Conservation (phyloP, 257 asterid species). For the Solanum tarijense region DNA sequence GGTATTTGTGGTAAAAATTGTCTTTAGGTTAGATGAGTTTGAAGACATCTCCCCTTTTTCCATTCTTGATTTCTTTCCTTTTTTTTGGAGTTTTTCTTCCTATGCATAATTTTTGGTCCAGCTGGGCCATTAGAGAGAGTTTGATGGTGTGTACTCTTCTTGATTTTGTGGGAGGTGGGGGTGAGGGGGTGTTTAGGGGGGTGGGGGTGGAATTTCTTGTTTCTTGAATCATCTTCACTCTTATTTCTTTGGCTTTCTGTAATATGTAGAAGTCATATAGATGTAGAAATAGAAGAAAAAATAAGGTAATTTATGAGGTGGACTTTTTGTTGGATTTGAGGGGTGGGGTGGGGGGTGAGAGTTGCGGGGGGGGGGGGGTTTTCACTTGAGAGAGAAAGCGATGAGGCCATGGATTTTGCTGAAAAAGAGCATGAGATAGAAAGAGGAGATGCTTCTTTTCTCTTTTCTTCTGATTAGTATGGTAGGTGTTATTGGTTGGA, state of each 20-base stretch:
- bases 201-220: conserved; percentile 6
- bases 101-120: conserved; percentile 34
- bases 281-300: conserved; percentile 16
- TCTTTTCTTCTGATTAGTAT: conserved; percentile 12
- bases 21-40: conserved; percentile 33
- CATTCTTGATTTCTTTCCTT: background rate
- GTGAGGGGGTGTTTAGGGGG: background rate
- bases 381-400: conserved; percentile 9
- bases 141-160: conserved; percentile 21
- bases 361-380: background rate
- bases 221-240: conserved; percentile 14
- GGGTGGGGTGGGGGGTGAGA: fast-evolving
- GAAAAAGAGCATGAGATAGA: conserved; percentile 22
- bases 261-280: background rate
- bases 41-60: conserved; percentile 22
- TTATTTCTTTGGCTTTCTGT: background rate
- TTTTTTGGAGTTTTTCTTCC: conserved; percentile 5
- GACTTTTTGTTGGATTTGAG: background rate
- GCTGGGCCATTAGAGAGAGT: conserved; percentile 33
- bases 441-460: conserved; percentile 13
- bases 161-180: background rate
- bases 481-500: conserved; percentile 25
- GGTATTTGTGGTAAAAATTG: conserved; percentile 52
- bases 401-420: conserved; percentile 20
- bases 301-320: background rate